These are phyloP conservation scores for sunflower (Helianthus annuus) DNA, from an alignment of 129 eudicot genomes.

Conservation along the genomic window DNA sequence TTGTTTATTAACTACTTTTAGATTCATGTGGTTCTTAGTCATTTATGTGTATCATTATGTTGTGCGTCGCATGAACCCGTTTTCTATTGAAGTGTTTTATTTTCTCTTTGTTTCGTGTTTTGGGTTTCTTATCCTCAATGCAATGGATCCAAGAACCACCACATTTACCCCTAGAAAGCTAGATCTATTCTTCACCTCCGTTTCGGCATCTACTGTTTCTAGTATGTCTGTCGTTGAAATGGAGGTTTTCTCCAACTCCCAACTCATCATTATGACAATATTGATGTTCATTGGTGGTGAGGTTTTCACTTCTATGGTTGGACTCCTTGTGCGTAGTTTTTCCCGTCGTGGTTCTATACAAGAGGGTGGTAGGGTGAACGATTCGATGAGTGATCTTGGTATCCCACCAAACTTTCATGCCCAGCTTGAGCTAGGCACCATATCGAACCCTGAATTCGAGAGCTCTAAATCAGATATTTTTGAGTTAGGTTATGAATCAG, in stretches of 20 bases:
- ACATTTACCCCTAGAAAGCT: constrained; percentile 31
- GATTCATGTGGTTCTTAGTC: constrained; percentile 13
- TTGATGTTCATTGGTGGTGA: constrained; percentile 75
- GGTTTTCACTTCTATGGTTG: constrained; percentile 65
- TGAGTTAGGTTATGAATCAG: constrained; percentile 9
- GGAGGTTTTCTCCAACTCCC: constrained; percentile 74
- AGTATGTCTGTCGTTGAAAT: constrained; percentile 80
- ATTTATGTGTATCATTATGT: constrained; percentile 27
- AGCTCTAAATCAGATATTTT: constrained; percentile 35
- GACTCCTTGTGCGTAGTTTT: constrained; percentile 35
- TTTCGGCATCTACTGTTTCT: constrained; percentile 62
- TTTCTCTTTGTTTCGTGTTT: constrained; percentile 43
- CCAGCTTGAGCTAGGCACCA: constrained; percentile 30
- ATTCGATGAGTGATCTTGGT: constrained; percentile 33
- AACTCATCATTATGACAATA: constrained; percentile 53
- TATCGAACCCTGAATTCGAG: constrained; percentile 28
- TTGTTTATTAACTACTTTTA: neutral
- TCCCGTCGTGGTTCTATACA: constrained; percentile 24
- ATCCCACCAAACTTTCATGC: constrained; percentile 24
- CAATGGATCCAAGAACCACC: constrained; percentile 39
- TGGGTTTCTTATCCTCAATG: constrained; percentile 51
- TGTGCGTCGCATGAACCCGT: constrained; percentile 32
- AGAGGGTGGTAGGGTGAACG: constrained; percentile 26
- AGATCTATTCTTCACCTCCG: constrained; percentile 57
- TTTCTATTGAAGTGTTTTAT: constrained; percentile 36